Percentiles rank a stretch among this genome's conserved stretches.
These are phyloP conservation scores for Ophiostoma ips DNA, from an alignment of 2,329 filamentous ascomycete species.

Conservation along the genomic window DNA sequence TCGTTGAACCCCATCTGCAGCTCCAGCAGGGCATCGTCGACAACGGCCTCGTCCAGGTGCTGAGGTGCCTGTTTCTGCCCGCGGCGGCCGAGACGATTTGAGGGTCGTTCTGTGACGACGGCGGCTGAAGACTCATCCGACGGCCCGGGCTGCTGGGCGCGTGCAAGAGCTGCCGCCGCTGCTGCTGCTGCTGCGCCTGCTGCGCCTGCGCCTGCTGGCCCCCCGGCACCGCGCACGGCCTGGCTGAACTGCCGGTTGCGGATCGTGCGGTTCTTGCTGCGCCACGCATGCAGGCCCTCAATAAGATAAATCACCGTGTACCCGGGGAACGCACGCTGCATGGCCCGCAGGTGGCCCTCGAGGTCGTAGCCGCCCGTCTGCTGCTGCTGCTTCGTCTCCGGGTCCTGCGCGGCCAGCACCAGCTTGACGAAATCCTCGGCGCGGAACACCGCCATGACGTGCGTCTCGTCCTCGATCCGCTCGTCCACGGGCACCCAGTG, in stretches of 20 bases:
- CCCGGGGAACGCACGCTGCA: constrained; percentile 38
- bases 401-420: constrained; percentile 24
- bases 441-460: constrained; percentile 46
- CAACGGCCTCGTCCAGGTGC: constrained; percentile 49
- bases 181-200: constrained; percentile 3
- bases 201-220: neutral
- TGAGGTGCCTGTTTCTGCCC: constrained; percentile 29
- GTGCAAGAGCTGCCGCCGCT: constrained; percentile 6
- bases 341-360: constrained; percentile 40
- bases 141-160: neutral
- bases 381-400: constrained; percentile 20
- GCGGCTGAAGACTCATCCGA: constrained; percentile 6
- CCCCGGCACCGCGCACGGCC: constrained; percentile 35
- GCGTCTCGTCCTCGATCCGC: constrained; percentile 41
- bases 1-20: constrained; percentile 45
- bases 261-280: constrained; percentile 52
- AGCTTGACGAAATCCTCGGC: constrained; percentile 54
- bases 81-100: constrained; percentile 14
- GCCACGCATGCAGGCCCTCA: constrained; percentile 52
- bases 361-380: constrained; percentile 28
- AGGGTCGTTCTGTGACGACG: constrained; percentile 11
- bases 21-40: constrained; percentile 58
- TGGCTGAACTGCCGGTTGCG: constrained; percentile 55
- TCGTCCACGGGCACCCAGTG: constrained; percentile 49
- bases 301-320: constrained; percentile 55